These are phyloP conservation scores for Syzygium oleosum DNA, from an alignment of 345 rosid species.

Conservation along the genomic window DNA sequence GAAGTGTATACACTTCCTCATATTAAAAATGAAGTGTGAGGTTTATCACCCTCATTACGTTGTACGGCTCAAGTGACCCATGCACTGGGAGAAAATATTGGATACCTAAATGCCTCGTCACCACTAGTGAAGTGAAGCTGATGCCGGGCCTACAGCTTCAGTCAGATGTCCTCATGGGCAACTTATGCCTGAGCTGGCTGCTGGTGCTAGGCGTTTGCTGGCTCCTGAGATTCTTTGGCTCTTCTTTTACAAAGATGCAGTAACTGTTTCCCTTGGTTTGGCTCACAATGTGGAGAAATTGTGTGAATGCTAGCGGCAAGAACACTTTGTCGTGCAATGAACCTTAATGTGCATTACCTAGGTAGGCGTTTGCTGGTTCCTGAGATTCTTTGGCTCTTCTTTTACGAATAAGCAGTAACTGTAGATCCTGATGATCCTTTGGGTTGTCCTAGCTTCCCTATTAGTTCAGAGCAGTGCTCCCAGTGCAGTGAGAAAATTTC, in stretches of 20 bases:
- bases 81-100: too few relatives aligned
- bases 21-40: too few relatives aligned
- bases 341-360: conserved; percentile 16
- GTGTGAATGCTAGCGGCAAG: conserved; percentile 60
- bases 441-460: conserved; percentile 47
- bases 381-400: conserved; percentile 77
- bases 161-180: conserved; percentile 73
- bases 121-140: conserved; percentile 45
- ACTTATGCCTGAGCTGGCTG: conserved; percentile 79
- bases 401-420: conserved; percentile 61
- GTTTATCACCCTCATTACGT: too few relatives aligned
- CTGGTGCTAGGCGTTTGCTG: conserved; percentile 77
- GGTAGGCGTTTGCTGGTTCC: conserved; percentile 68
- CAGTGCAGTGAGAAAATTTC: conserved; percentile 71
- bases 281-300: conserved; percentile 80
- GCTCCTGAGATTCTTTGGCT: conserved; percentile 85
- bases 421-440: conserved; percentile 55
- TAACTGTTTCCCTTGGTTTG: conserved; percentile 67
- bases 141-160: conserved; percentile 71
- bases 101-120: too few relatives aligned
- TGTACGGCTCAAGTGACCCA: too few relatives aligned
- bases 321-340: conserved; percentile 41
- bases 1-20: too few relatives aligned
- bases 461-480: conserved; percentile 51
- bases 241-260: conserved; percentile 73